Percentiles rank a stretch among this genome's conserved stretches.
Evolutionary conservation across 148 eudicot species (phyloP).

Genomic region (Cornus suecica): DNA sequence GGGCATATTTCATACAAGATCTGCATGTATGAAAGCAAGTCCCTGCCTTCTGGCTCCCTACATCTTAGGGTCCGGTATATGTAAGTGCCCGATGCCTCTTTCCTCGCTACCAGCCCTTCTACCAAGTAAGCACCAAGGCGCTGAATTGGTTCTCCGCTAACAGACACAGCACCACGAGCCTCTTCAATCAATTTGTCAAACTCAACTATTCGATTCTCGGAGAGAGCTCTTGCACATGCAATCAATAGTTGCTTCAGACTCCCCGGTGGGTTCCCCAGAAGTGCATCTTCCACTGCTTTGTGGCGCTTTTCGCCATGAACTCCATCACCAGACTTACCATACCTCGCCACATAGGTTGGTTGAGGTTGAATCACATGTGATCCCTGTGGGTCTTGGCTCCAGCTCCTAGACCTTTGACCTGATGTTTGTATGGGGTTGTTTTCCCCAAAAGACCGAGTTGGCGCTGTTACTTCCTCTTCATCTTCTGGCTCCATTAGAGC

Average conservation of each 20-base stretch:
- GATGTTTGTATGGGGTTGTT: slow-evolving; percentile 34
- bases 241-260: slow-evolving; percentile 60
- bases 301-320: slow-evolving; percentile 33
- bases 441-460: slow-evolving; percentile 33
- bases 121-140: slow-evolving; percentile 92
- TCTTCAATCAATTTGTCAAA: slow-evolving; percentile 51
- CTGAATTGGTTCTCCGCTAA: slow-evolving; percentile 80
- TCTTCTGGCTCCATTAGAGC: slow-evolving; percentile 69
- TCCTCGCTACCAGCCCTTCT: slow-evolving; percentile 78
- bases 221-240: slow-evolving; percentile 71
- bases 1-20: slow-evolving; percentile 87
- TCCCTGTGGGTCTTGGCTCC: slow-evolving; percentile 35
- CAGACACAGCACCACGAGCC: slow-evolving; percentile 57
- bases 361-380: slow-evolving; percentile 27
- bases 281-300: slow-evolving; percentile 19
- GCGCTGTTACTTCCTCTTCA: slow-evolving; percentile 31
- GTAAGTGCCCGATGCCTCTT: slow-evolving; percentile 64
- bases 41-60: slow-evolving; percentile 72
- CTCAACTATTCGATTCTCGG: slow-evolving; percentile 53
- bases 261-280: slow-evolving; percentile 33
- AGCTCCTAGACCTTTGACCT: slow-evolving; percentile 39
- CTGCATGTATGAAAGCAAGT: slow-evolving; percentile 84
- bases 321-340: slow-evolving; percentile 21
- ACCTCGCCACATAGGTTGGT: slow-evolving; percentile 27
- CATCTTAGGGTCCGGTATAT: slow-evolving; percentile 73